Percentiles rank a stretch among this genome's conserved stretches.
Evolutionary conservation across 345 rosid genomes (phyloP).

Genomic region (Atalantia buxifolia): DNA sequence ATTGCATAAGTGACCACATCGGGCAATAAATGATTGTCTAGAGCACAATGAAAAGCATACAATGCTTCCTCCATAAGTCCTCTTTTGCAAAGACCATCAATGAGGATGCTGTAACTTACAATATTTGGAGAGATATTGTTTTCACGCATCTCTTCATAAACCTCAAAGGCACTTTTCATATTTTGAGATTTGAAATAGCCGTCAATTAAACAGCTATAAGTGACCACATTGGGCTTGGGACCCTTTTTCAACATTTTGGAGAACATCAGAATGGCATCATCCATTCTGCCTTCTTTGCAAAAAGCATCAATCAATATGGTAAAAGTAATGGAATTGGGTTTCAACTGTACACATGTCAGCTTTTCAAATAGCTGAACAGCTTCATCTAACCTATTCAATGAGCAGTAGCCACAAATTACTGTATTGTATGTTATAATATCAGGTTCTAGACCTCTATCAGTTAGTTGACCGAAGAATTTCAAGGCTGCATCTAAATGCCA

Average conservation of each 20-base stretch:
- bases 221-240: constrained; percentile 39
- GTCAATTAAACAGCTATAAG: constrained; percentile 48
- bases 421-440: constrained; percentile 53
- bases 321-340: constrained; percentile 40
- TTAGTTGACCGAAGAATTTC: constrained; percentile 25
- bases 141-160: constrained; percentile 45
- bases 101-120: constrained; percentile 47
- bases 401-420: constrained; percentile 47
- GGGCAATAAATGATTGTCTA: constrained; percentile 32
- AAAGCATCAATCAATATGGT: constrained; percentile 47
- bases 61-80: constrained; percentile 42
- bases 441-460: constrained; percentile 32
- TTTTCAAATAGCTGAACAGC: constrained; percentile 35
- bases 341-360: constrained; percentile 23
- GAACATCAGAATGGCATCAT: constrained; percentile 40
- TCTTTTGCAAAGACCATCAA: constrained; percentile 47
- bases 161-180: constrained; percentile 34
- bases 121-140: constrained; percentile 40
- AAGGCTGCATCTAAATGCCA: constrained; percentile 22
- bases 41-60: constrained; percentile 32
- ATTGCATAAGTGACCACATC: constrained; percentile 47
- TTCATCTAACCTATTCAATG: constrained; percentile 32
- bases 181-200: constrained; percentile 39
- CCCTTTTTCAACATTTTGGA: constrained; percentile 35
- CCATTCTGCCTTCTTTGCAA: constrained; percentile 42